phyloP scores from a whole-genome alignment of 805 yeast genomes.

The Candida stauntonica region DNA sequence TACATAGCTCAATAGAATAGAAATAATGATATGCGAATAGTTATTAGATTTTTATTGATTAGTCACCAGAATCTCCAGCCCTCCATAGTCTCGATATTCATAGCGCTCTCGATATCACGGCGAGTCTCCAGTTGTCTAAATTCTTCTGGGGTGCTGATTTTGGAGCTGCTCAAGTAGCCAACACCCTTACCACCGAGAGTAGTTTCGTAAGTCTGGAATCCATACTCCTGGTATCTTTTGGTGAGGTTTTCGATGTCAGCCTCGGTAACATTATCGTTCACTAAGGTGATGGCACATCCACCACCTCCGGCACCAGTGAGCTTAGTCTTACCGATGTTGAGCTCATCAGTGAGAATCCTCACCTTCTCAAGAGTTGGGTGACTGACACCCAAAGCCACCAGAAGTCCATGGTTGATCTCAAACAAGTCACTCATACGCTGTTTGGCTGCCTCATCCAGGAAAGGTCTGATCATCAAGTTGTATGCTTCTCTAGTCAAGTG shows the following conservation, averaged over 20 bases:
- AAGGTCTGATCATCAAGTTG: constrained; percentile 51
- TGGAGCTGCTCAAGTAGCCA: constrained; percentile 38
- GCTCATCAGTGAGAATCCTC: constrained; percentile 57
- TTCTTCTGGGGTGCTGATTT: constrained; percentile 24
- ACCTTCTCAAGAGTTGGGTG: constrained; percentile 87
- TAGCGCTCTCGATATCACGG: constrained; percentile 41
- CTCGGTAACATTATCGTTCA: constrained; percentile 38
- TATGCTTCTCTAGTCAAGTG: constrained; percentile 70
- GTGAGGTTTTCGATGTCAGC: constrained; percentile 33
- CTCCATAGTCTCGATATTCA: constrained; percentile 39
- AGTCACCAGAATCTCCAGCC: constrained; percentile 63
- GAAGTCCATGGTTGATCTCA: constrained; percentile 80
- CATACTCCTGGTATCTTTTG: constrained; percentile 36
- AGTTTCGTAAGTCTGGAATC: constrained; percentile 75
- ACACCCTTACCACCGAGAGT: constrained; percentile 89
- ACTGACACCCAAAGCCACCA: constrained; percentile 83
- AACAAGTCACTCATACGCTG: constrained; percentile 55
- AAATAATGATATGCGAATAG: too few species aligned
- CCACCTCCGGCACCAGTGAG: constrained; percentile 99
- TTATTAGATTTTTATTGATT: too few species aligned
- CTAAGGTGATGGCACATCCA: constrained; percentile 91
- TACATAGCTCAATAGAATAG: too few species aligned
- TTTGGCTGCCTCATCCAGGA: constrained; percentile 38
- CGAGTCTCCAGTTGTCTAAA: constrained; percentile 39
- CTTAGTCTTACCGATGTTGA: constrained; percentile 78